Percentiles rank a stretch among this genome's conserved stretches.
Conservation (phyloP, 495 filamentous ascomycete genomes). For the Sporormia fimetaria region DNA sequence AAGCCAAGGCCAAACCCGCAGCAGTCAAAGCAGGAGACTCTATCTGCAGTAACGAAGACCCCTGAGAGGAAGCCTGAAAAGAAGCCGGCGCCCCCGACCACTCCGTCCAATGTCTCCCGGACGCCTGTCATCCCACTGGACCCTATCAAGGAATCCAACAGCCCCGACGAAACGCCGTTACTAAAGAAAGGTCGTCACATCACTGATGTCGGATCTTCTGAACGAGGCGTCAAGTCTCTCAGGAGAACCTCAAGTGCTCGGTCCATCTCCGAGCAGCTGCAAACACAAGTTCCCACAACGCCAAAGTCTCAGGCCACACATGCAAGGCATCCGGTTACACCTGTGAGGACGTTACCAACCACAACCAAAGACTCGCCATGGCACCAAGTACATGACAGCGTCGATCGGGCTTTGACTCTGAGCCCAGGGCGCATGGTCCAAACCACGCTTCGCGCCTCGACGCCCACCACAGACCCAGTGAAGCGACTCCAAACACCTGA, state of each 20-base stretch:
- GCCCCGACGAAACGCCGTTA: slow-evolving; percentile 30
- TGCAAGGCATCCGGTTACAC: background rate
- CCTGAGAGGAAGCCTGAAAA: slow-evolving; percentile 9
- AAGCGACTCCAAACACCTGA: slow-evolving; percentile 45
- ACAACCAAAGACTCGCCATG: slow-evolving; percentile 27
- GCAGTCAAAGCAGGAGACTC: too few relatives aligned
- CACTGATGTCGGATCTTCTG: slow-evolving; percentile 29
- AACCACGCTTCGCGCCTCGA: slow-evolving; percentile 26
- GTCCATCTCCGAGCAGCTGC: slow-evolving; percentile 20
- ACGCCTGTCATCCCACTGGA: slow-evolving; percentile 26
- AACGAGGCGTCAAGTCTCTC: slow-evolving; percentile 28
- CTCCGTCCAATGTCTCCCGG: slow-evolving; percentile 18
- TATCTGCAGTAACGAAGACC: too few relatives aligned
- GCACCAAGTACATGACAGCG: slow-evolving; percentile 33
- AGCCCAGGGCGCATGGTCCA: slow-evolving; percentile 25
- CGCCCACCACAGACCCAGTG: slow-evolving; percentile 19
- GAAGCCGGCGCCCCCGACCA: slow-evolving; percentile 3
- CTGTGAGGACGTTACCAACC: slow-evolving; percentile 1
- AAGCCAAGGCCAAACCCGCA: too few relatives aligned
- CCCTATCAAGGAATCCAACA: slow-evolving; percentile 36
- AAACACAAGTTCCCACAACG: slow-evolving; percentile 24
- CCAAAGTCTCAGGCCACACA: slow-evolving; percentile 15
- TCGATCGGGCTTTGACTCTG: slow-evolving; percentile 25
- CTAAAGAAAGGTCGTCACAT: slow-evolving; percentile 31
- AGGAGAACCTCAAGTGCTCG: slow-evolving; percentile 25